Evolutionary conservation across 768 basidiomycete species (phyloP).

Genomic region (Russula sp.): DNA sequence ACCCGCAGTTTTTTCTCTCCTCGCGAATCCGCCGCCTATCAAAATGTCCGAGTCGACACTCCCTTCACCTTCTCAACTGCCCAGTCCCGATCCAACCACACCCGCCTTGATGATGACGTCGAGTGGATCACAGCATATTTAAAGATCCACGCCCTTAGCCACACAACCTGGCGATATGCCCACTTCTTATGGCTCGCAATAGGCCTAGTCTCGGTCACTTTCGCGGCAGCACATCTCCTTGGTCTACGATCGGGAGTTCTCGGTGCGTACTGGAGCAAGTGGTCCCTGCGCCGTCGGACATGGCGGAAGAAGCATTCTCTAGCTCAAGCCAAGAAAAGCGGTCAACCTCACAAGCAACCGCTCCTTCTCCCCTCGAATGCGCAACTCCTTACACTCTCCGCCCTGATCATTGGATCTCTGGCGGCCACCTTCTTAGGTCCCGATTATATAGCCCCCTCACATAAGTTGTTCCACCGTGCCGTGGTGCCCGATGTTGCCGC

Average conservation of each 20-base stretch:
- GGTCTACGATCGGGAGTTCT: slow-evolving; percentile 43
- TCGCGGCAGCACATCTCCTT: slow-evolving; percentile 45
- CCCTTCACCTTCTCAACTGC: slow-evolving; percentile 9
- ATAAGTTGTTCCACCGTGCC: slow-evolving; percentile 37
- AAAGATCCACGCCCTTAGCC: slow-evolving; percentile 52
- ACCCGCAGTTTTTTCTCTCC: not conserved
- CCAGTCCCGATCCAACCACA: slow-evolving; percentile 41
- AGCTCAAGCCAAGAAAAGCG: slow-evolving; percentile 36
- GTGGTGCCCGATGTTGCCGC: slow-evolving; percentile 39
- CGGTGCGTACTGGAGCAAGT: slow-evolving; percentile 57
- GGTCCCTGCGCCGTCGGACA: slow-evolving; percentile 56
- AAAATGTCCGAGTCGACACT: slow-evolving; percentile 6
- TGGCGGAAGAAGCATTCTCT: slow-evolving; percentile 50
- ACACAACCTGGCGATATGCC: slow-evolving; percentile 52
- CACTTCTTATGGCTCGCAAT: slow-evolving; percentile 60
- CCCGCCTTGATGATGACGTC: slow-evolving; percentile 45
- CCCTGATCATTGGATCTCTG: slow-evolving; percentile 46
- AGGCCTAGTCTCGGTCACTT: slow-evolving; percentile 41
- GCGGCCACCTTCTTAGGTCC: slow-evolving; percentile 56
- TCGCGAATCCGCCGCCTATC: not conserved
- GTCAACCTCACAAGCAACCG: slow-evolving; percentile 44
- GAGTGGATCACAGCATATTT: slow-evolving; percentile 59
- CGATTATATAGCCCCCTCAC: slow-evolving; percentile 60
- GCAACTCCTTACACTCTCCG: slow-evolving; percentile 50
- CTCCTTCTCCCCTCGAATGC: slow-evolving; percentile 58